Percentiles rank a stretch among this genome's conserved stretches.
Conservation (phyloP, 192 early-diverging fungal species). For the Umbelopsis sp. region DNA sequence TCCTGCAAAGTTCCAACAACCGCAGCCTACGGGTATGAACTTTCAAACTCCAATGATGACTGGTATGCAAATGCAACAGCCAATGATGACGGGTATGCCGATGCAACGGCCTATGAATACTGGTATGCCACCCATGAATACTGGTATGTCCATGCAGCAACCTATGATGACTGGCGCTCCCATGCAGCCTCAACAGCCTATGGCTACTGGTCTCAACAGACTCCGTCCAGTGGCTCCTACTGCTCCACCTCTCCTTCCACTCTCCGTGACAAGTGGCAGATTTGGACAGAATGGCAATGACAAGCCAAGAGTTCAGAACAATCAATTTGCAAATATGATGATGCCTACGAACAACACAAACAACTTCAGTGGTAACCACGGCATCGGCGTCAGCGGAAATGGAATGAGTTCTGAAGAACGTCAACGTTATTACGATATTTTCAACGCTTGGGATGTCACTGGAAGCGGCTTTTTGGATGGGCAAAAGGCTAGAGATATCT, state of each 20-base stretch:
- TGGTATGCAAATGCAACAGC: constrained; percentile 19
- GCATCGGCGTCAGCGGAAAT: neutral
- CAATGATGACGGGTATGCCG: constrained; percentile 23
- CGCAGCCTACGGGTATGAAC: constrained; percentile 13
- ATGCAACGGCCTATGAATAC: constrained; percentile 26
- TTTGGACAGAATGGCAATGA: constrained; percentile 18
- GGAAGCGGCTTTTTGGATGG: constrained; percentile 71
- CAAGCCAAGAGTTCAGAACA: constrained; percentile 33
- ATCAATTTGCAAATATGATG: constrained; percentile 41
- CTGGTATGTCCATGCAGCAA: neutral
- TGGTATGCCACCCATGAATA: constrained; percentile 13
- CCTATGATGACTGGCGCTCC: constrained; percentile 22
- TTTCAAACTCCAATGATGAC: constrained; percentile 19
- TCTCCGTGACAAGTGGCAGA: constrained; percentile 1
- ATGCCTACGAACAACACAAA: constrained; percentile 29
- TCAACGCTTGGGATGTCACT: constrained; percentile 73
- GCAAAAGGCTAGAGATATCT: constrained; percentile 72
- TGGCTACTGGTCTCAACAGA: constrained; percentile 13
- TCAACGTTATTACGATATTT: constrained; percentile 64
- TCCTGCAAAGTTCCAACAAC: constrained; percentile 13
- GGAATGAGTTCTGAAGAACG: constrained; percentile 55
- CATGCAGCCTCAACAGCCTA: neutral
- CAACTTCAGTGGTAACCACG: constrained; percentile 9
- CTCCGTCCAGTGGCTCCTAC: constrained; percentile 9
- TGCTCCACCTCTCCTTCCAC: constrained; percentile 2